Base-by-base conservation (phyloP, 2,329 filamentous ascomycete species). In the Colletotrichum filicis region DNA sequence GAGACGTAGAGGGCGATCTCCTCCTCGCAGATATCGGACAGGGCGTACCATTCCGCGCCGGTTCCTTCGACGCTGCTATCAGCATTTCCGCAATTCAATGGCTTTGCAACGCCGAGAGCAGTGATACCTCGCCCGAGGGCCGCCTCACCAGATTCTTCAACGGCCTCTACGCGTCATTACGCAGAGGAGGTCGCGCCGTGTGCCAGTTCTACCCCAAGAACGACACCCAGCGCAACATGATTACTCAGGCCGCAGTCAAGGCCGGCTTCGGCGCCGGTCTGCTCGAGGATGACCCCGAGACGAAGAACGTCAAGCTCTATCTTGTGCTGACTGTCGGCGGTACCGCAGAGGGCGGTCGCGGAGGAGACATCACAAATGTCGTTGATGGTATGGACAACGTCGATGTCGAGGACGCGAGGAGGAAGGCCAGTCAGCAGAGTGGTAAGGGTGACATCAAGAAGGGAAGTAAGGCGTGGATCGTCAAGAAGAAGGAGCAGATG, bases 201-300 rank as follows among this genome's bases (percentile, higher is more conserved):
- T 98, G 95, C 81, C 97, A 99, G 80, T 99, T 99, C 83, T 99
- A 99, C 82, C 97, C 97, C 3, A 98, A 98, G 85, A 98, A 99
- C 81, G 93, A 97, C 77, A 88, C 90, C 75, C 97, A 99, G 85
- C 91, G 95, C 79, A 91, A 90, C 79, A 98, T 99, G 95, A 97
- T 99, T 77, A 94, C 92, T 64, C 89, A 90, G 72, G 97, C 97
- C 0, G 97, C 97, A 0, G 93, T 98, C 74, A 95, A 94, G 80
- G 97, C 97, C 1, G 97, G 97, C 0, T 99, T 99, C 79, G 96
- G 97, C 60, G 97, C 97, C 0, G 97, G 97, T 85, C 89, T 99
- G 42, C 86, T 99, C 60, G 96, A 98, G 83, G 97, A 99, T 83
- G 96, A 98, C 81, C 94, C 94, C 0, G 96, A 95, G 56, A 99